Base-by-base conservation (phyloP, 495 filamentous ascomycete species). In the Parachaetomium inaequale region DNA sequence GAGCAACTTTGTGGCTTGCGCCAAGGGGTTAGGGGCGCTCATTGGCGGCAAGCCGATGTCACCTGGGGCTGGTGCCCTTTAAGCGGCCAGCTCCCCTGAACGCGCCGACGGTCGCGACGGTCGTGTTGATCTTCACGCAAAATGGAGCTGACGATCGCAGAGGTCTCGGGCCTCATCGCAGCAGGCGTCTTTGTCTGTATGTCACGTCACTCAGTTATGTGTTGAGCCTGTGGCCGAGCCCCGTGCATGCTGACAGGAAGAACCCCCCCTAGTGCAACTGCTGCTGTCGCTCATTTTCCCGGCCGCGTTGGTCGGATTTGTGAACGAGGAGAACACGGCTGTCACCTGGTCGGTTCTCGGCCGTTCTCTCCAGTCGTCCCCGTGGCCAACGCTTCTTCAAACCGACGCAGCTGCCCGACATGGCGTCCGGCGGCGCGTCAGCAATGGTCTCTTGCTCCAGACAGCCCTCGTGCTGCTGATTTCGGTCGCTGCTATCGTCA, bases 321-420 rank as follows among this genome's bases (percentile, higher is more conserved):
- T 58, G n/a, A 11, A 26, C 10, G 25, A 31, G 11, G 29, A 32
- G 25, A 58, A 58, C 42, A 47, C 55, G 7, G 55, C 19, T 8
- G 55, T 47, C 26, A 58, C 55, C n/a, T 58, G 55, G 40, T 58
- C 55, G 0, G 55, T 58, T 17, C 55, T 58, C n/a, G 55, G 40
- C 42, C 26, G 55, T 10, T 19, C 42, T 7, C 42, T 58, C 3
- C 55, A 58, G 17, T 45, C 40, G 1, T 58, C 55, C 15, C 55
- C 40, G 4, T 47, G 55, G 55, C 55, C 55, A 12, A 45, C 55
- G 1, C 7, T 58, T 7, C 28, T 58, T 23, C 55, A 47, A 34
- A 58, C 55, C 31, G 55, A 58, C 28, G 6, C 40, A 15, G 55
- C 55, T 6, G 55, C 55, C 1, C 55, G 40, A 0, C 55, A 47